Percentiles rank a stretch among this genome's conserved stretches.
Conservation (phyloP, 805 yeast genomes). For the Candida coquimbonensis region DNA sequence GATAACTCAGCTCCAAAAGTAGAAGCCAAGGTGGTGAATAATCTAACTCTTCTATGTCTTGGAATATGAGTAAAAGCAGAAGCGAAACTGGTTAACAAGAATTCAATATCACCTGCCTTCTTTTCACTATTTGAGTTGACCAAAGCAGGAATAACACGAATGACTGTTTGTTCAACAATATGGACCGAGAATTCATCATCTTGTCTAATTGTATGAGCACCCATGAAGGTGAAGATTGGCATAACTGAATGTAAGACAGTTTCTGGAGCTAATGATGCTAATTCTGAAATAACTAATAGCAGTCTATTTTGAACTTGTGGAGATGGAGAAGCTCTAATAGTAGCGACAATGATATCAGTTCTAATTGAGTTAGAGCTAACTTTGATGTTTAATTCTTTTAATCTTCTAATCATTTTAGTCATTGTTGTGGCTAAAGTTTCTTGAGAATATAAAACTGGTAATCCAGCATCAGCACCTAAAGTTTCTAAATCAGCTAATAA, state of each 20-base stretch:
- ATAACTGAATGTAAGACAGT: slow-evolving; percentile 89
- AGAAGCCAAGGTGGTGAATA: slow-evolving; percentile 70
- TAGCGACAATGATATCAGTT: slow-evolving; percentile 85
- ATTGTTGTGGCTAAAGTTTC: slow-evolving; percentile 86
- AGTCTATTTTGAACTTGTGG: slow-evolving; percentile 94
- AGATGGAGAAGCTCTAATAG: slow-evolving; percentile 80
- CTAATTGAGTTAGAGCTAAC: slow-evolving; percentile 64
- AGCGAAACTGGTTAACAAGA: slow-evolving; percentile 80
- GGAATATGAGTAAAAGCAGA: slow-evolving; percentile 95
- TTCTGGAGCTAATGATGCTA: slow-evolving; percentile 88
- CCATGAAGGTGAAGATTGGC: slow-evolving; percentile 99
- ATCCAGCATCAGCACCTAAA: slow-evolving; percentile 81
- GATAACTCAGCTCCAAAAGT: slow-evolving; percentile 66
- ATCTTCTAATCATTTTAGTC: slow-evolving; percentile 54
- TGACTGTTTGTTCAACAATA: slow-evolving; percentile 86
- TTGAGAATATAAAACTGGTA: slow-evolving; percentile 87
- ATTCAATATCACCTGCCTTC: slow-evolving; percentile 64
- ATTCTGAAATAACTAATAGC: slow-evolving; percentile 74
- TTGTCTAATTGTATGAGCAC: slow-evolving; percentile 93
- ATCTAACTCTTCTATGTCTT: slow-evolving; percentile 85
- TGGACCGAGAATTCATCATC: slow-evolving; percentile 93
- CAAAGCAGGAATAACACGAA: slow-evolving; percentile 86
- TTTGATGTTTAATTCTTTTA: slow-evolving; percentile 35
- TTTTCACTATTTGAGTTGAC: slow-evolving; percentile 35
- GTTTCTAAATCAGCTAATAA: slow-evolving; percentile 72